Evolutionary conservation across 441 rosid species (phyloP), one percentile per base, ranked within the genome.

Genomic region (Populus tomentosa): DNA sequence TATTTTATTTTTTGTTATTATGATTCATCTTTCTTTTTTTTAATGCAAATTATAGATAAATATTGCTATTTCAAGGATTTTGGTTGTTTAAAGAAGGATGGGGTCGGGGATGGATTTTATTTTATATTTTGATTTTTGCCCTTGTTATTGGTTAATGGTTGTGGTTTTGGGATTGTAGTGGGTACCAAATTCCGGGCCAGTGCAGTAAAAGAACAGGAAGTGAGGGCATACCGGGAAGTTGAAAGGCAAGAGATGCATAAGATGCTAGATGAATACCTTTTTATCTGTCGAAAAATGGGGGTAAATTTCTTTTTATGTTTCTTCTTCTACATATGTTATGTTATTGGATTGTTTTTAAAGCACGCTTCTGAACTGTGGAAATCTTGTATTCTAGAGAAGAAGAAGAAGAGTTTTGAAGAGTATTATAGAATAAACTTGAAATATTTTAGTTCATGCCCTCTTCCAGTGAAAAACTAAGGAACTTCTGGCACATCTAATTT

Each of bases 161-260:
- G 61, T n/a, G 78, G 5, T 23, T 28, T 50, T 69, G 66, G 78
- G 32, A 82, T 75, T 78, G 77, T 85, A 95, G 99, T 92, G 94
- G 98, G 98, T 33, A 81, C 92, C 33, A 88, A 91, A 72, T 85
- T 95, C 80, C 93, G 86, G 0, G 94, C 86, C 36, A 89, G 87
- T 65, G 66, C 89, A 30, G 82, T 90, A 24, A 63, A 84, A 79
- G 93, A 88, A 69, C 84, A 88, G 68, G 90, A 90, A 84, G 97
- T 95, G 56, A 76, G 75, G 69, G 88, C 86, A 38, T 89, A 87
- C 84, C 73, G 95, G 85, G 92, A 87, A 76, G 70, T 80, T 24
- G 93, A 91, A 84, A 89, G 86, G 84, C 81, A 80, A 77, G 84
- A 85, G 50, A 89, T 89, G 86, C 85, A 86, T 76, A 75, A 79